Evolutionary conservation across 2,329 filamentous ascomycete genomes (phyloP), one percentile per base, ranked within the genome.

Genomic region (Celoporthe dispersa): DNA sequence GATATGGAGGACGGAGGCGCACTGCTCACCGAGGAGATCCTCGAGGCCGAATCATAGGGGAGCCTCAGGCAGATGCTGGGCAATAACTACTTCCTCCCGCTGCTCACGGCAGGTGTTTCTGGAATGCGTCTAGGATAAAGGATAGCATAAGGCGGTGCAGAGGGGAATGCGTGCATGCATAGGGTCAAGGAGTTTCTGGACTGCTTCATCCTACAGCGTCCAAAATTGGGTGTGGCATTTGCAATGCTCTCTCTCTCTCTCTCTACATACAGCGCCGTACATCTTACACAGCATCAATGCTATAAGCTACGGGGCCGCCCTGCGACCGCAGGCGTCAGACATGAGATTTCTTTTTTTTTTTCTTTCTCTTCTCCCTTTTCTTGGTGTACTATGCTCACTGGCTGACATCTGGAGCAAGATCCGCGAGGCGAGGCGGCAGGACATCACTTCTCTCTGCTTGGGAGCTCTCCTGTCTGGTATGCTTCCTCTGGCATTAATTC

Each of bases 21-120:
- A 5, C 72, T 66, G 19, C 71, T 83, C 68, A 84, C 79, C 0
- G 81, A 82, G 70, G 77, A 75, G 25, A 81, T 82, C 57, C 73
- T 84, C 8, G 81, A 84, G 73, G 72, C 68, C 25, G 59, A 44
- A 2, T 61, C 70, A 33, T 71, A 65, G 66, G 25, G 28, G 41
- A 35, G 3, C 41, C 53, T 39, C 53, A 57, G 51, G 12, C 53
- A 67, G 48, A n/a, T n/a, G 51, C n/a, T 59, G n/a, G 64, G 64
- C 51, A 60, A 60, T 6, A 59, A 60, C 22, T 60, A 59, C 35
- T 66, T 44, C 37, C 53, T 66, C 53, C 53, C 64, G 19, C 44
- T 66, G 12, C 53, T 66, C 12, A 44, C 37, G 25, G 55, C 33
- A 33, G 55, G 53, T 33, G 64, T 66, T 66, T 57, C 53, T 25